Conservation (phyloP, 805 yeast genomes). For the Groenewaldozyma salmanticensis region DNA sequence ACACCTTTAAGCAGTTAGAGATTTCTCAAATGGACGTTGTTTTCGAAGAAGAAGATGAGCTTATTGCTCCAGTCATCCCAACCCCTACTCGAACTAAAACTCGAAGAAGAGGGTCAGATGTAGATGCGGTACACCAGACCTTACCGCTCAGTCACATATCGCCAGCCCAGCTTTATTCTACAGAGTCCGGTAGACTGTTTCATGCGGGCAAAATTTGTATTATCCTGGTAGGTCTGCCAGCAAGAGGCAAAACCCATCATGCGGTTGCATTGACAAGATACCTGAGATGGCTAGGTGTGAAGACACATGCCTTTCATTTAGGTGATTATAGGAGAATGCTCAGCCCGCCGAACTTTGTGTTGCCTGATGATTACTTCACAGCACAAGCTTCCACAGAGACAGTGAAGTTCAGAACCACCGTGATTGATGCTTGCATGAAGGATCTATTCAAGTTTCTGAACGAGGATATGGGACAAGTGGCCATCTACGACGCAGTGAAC, state of each 20-base stretch:
- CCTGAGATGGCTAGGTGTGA: constrained; percentile 92
- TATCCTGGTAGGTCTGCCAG: constrained; percentile 86
- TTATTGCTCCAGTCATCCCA: no score
- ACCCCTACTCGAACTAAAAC: no score
- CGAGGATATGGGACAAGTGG: constrained; percentile 82
- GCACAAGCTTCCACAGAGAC: constrained; percentile 40
- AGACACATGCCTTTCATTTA: constrained; percentile 81
- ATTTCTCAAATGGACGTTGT: background rate
- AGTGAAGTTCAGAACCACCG: constrained; percentile 42
- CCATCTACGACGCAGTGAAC: constrained; percentile 92
- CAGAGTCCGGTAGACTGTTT: constrained; percentile 84
- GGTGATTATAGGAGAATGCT: constrained; percentile 72
- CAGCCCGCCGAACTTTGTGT: constrained; percentile 32
- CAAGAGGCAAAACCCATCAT: constrained; percentile 88
- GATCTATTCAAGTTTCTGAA: constrained; percentile 67
- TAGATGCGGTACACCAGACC: constrained; percentile 16
- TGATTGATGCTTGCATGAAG: constrained; percentile 52
- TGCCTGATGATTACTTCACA: constrained; percentile 64
- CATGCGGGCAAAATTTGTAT: constrained; percentile 93
- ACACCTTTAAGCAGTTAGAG: background rate
- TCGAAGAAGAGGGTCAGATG: constrained; percentile 14
- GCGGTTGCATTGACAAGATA: constrained; percentile 88
- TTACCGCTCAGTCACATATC: constrained; percentile 49
- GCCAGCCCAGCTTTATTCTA: constrained; percentile 88
- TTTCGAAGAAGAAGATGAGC: background rate